Base-by-base conservation (phyloP, 1,139 yeast genomes). In the Pichia sp. region DNA sequence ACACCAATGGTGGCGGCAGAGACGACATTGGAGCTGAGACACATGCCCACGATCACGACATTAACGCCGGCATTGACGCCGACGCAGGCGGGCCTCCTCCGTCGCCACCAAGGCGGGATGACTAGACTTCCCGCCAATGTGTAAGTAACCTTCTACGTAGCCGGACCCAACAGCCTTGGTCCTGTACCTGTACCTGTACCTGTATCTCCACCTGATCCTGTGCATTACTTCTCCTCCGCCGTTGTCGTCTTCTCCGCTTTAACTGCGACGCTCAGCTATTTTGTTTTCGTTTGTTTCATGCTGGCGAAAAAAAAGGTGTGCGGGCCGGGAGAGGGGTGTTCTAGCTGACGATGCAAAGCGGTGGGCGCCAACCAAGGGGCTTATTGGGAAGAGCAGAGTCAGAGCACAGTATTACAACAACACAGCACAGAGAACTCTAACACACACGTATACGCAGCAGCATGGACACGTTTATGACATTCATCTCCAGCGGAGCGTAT, bases 381-480 rank as follows among this genome's bases (percentile, higher is more conserved):
- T 28, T 28, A 28, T 28, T 28, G 13, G 31, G 13, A 13, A 13
- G 16, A 31, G 37, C n/a, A 12, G 37, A 31, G 37, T n/a, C 18
- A 31, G 37, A 31, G 31, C 13, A 28, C 13, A 28, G 31, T 18
- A 21, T 26, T 19, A 9, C 3, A 21, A 23, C 18, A 19, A 39
- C 41, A 39, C 25, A 22, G 10, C 39, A 10, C 26, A 30, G 28
- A n/a, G 26, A 16, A n/a, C n/a, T n/a, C n/a, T n/a, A n/a, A n/a
- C n/a, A n/a, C n/a, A n/a, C n/a, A n/a, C n/a, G n/a, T n/a, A n/a
- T n/a, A n/a, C n/a, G n/a, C n/a, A n/a, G n/a, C 4, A 23, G 25
- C 13, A 53, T 54, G 56, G 55, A 54, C 23, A 51, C 56, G 8
- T 42, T 53, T 1, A 46, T 53, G 48, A 50, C 50, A 0, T 53